Evolutionary conservation across 75 land plant genomes (phyloP), one percentile per base, ranked within the genome.

Genomic region (Cunninghamia lanceolata): DNA sequence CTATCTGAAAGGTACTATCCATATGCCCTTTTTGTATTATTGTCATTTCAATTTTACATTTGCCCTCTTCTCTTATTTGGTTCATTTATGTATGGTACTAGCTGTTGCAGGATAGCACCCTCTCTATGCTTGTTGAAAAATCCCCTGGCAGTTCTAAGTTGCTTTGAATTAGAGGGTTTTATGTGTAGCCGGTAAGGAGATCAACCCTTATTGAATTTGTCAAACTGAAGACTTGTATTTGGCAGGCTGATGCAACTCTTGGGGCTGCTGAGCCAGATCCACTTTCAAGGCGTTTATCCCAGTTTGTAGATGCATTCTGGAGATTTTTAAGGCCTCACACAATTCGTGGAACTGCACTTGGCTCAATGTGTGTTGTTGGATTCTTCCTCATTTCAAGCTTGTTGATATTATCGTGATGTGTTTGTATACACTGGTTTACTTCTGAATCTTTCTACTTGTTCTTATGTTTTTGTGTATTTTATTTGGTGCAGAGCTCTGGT

Each of bases 301-400:
- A 88, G 11, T 95, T 98, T 87, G 90, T 85, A 80, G 97, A 96
- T 91, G 97, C 99, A 68, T 92, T 89, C 84, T 96, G 99, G 99
- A 93, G 99, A 86, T 98, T 98, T 84, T 79, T 98, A 19, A 93
- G 99, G 82, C 99, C 99, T 39, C 99, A 98, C 86, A 98, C 99
- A 0, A 95, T 98, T 68, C 94, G 99, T 7, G 99, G 99, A 39
- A 98, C 99, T 39, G 83, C 93, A 47, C 85, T 98, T 85, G 99
- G 99, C 11, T 92, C 99, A 19, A 53, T 84, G 96, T 96, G 86
- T 89, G 95, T 88, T 45, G 40, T 47, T 28, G 75, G 19, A 75
- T 10, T 83, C 66, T 32, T 39, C 52, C 63, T 54, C 45, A 56
- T 42, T 76, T 77, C 21, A 82, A 9, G 54, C 53, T 87, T n/a